A percentile compares a stretch with the other conserved stretches of the same genome.
Evolutionary conservation across 2,329 filamentous ascomycete species (phyloP).

Genomic region (Diaporthe ampelina): DNA sequence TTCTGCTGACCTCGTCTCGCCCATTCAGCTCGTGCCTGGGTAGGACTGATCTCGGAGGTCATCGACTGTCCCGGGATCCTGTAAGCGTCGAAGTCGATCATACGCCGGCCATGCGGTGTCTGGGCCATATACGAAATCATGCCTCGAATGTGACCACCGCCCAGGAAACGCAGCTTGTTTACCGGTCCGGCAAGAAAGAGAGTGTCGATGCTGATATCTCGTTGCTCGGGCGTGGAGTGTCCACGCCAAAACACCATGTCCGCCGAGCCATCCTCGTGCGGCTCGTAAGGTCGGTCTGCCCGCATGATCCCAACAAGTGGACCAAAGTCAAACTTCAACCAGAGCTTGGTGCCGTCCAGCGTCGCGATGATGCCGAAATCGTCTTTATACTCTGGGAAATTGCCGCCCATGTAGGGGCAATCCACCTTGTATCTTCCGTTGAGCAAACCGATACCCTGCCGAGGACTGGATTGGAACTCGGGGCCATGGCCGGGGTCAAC

Average conservation of each 20-base stretch:
- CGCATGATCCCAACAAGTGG: conserved; percentile 58
- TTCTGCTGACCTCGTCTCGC: not conserved
- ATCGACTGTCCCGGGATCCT: conserved; percentile 45
- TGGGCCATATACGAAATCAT: not conserved
- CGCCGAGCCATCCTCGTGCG: conserved; percentile 45
- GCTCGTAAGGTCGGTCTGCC: conserved; percentile 53
- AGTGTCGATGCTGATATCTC: conserved; percentile 33
- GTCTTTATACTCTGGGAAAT: conserved; percentile 47
- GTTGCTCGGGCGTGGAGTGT: conserved; percentile 45
- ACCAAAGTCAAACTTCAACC: conserved; percentile 61
- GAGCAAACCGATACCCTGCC: conserved; percentile 52
- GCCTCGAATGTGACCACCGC: conserved; percentile 54
- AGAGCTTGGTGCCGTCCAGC: conserved; percentile 56
- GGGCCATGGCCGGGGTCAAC: conserved; percentile 41
- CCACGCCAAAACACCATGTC: conserved; percentile 56
- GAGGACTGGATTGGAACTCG: conserved; percentile 37
- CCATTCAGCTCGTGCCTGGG: conserved; percentile 34
- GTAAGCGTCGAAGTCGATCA: conserved; percentile 48
- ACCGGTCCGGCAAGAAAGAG: conserved; percentile 45
- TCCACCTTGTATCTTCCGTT: conserved; percentile 61
- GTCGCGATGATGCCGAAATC: conserved; percentile 55
- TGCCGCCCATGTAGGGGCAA: conserved; percentile 45
- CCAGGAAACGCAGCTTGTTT: conserved; percentile 55
- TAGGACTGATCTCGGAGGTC: conserved; percentile 38
- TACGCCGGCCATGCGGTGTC: not conserved